Base-by-base conservation (phyloP, 1,139 yeast species). In the Yamadazyma dendronema region DNA sequence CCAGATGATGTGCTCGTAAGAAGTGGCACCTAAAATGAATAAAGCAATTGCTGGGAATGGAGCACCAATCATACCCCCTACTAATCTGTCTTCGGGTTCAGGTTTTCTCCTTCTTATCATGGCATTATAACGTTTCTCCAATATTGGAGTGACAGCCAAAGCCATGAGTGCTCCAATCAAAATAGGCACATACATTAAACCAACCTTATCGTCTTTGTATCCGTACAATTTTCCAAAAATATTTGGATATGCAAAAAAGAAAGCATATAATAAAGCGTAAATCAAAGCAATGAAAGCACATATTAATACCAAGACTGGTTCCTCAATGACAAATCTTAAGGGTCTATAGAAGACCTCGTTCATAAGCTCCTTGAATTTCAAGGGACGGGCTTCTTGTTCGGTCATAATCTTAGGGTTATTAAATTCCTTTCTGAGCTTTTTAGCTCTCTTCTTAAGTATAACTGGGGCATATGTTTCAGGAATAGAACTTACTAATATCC, bases 381-480 rank as follows among this genome's bases (percentile, higher is more conserved):
- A 59, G 36, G 92, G 90, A 40, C 75, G 76, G 12, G 89, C 87
- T 62, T 88, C 96, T 61, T 85, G 95, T 65, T 88, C 96, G 17
- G 96, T 88, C 90, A 86, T 84, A 48, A 88, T 87, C 56, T 83
- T 81, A 13, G 67, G 66, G 56, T 87, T 83, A 36, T 95, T 95
- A 8, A 95, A 84, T 61, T 84, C 85, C 54, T 79, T 75, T 69
- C 96, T 77, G 53, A 87, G 57, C 48, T 59, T 73, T 49, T 65
- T 64, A 29, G 96, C 96, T 56, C 88, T 76, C 32, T 61, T 71
- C 58, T 84, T 87, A 50, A 88, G 70, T 40, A 88, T 86, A 5
- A 82, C 88, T 4, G 96, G 96, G 2, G 96, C 90, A 60, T 84
- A 88, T 17, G 97, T 89, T 66, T 89, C 97, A 8, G 96, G 96